A percentile compares a stretch with the other conserved stretches of the same genome.
Conservation (phyloP, 2,329 filamentous ascomycete species). For the Waltergamsia citrina region DNA sequence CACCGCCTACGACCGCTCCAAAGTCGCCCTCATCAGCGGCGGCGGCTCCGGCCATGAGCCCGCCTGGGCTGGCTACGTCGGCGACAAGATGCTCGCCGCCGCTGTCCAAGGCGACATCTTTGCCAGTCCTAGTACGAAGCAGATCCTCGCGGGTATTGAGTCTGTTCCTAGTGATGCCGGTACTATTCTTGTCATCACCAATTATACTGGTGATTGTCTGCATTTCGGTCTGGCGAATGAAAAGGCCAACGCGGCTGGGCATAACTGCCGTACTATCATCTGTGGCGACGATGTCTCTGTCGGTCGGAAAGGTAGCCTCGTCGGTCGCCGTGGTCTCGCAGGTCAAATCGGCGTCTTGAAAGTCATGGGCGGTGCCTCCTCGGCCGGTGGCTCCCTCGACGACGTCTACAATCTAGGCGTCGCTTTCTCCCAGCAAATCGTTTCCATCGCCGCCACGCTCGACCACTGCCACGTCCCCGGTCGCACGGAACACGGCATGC, state of each 20-base stretch:
- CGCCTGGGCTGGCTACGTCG: slow-evolving; percentile 56
- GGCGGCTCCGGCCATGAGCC: slow-evolving; percentile 51
- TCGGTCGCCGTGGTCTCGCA: slow-evolving; percentile 52
- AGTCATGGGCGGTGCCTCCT: slow-evolving; percentile 41
- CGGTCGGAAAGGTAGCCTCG: slow-evolving; percentile 44
- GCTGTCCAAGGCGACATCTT: slow-evolving; percentile 55
- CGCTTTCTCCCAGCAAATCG: slow-evolving; percentile 39
- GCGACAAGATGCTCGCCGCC: slow-evolving; percentile 49
- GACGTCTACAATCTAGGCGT: slow-evolving; percentile 39
- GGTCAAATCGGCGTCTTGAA: slow-evolving; percentile 53
- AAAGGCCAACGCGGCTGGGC: slow-evolving; percentile 44
- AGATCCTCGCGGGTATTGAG: slow-evolving; percentile 50
- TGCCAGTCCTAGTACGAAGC: slow-evolving; percentile 52
- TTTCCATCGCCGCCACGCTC: slow-evolving; percentile 48
- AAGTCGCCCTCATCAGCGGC: slow-evolving; percentile 42
- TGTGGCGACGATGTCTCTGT: slow-evolving; percentile 59
- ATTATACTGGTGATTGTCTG: slow-evolving; percentile 56
- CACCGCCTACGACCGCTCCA: slow-evolving; percentile 29
- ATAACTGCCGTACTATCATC: slow-evolving; percentile 46
- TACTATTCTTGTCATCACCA: slow-evolving; percentile 52
- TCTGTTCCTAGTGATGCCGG: slow-evolving; percentile 44
- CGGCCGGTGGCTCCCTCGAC: slow-evolving; percentile 35
- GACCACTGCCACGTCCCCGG: slow-evolving; percentile 53
- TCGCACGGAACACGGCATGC: slow-evolving; percentile 34
- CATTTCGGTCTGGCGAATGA: slow-evolving; percentile 53